Evolutionary conservation across 192 early-diverging fungal genomes (phyloP).

Genomic region (Irineochytrium annulatum): DNA sequence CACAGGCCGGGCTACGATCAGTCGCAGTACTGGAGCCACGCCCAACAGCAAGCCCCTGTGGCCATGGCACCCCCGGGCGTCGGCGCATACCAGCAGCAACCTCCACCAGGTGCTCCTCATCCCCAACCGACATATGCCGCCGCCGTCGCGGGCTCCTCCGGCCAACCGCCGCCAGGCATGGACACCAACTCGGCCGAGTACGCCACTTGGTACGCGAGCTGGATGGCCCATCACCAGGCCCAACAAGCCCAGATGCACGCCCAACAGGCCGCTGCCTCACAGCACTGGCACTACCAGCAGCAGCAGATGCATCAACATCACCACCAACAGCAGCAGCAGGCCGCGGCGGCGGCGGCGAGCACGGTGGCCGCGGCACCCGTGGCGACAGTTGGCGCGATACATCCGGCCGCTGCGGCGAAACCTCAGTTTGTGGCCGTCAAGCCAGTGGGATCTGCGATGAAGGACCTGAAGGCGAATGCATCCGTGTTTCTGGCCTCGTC

Average conservation of each 20-base stretch:
- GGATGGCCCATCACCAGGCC: conserved; percentile 1
- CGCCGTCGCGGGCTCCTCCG: background rate
- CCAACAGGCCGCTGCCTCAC: background rate
- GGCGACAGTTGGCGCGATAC: background rate
- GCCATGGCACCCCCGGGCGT: background rate
- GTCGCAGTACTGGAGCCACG: background rate
- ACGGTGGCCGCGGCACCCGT: background rate
- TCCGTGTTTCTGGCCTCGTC: background rate
- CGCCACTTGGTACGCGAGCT: conserved; percentile 19
- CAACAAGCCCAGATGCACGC: conserved; percentile 3
- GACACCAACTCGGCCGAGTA: conserved; percentile 15
- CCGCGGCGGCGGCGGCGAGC: background rate
- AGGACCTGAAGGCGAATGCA: background rate
- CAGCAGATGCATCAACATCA: background rate
- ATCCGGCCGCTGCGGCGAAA: background rate
- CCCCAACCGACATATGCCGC: background rate
- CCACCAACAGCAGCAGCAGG: background rate
- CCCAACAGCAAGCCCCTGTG: background rate
- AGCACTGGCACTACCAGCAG: conserved; percentile 1
- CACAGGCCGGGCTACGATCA: background rate
- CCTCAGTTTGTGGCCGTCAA: background rate
- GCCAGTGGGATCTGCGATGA: background rate
- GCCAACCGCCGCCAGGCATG: background rate
- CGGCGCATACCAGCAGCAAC: background rate
- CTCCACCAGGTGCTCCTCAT: background rate